Evolutionary conservation across 148 eudicot genomes (phyloP), one percentile per base, ranked within the genome.

Genomic region (Camellia japonica): DNA sequence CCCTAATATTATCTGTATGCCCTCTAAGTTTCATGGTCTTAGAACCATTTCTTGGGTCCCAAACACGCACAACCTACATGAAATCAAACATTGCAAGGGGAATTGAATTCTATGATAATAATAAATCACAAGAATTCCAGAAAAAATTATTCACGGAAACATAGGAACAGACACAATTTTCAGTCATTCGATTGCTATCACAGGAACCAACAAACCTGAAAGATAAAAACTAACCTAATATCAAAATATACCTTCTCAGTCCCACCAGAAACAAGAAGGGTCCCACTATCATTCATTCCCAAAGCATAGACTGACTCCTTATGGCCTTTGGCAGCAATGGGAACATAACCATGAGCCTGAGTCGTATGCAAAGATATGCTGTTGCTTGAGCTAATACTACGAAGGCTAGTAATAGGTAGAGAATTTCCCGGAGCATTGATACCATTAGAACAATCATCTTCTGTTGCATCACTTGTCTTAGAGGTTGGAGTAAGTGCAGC

Each of bases 11-110:
- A 87, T 96, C 99, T 3, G 99, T 92, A 86, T 96, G 99, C 41
- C 99, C 99, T 86, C 95, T 87, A 81, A 96, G 92, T 86, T 96
- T 96, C 99, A 96, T 92, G 74, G 93, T 92, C 87, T 96, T 96
- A 12, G 97, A 89, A 83, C 98, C 99, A 85, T 83, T 90, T 84
- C 99, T 92, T 47, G 98, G 91, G 81, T 96, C 99, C 99, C 99
- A 96, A 78, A 93, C 99, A 80, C 99, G 98, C 59, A 96, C 89
- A 83, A 93, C 97, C 99, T 96, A 72, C 10, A 79, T 56, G 44
- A 79, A 76, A 86, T 46, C 69, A 71, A 49, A 65, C 73, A 74
- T 10, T 16, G 68, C 46, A 55, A 80, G 41, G 47, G 66, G 44
- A 60, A 62, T 63, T 76, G 44, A 12, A 46, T n/a, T 56, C 44